A percentile compares a stretch with the other conserved stretches of the same genome.
Evolutionary conservation across 1,284 basidiomycete genomes (phyloP).

Genomic region (Cystobasidiaceae sp.): DNA sequence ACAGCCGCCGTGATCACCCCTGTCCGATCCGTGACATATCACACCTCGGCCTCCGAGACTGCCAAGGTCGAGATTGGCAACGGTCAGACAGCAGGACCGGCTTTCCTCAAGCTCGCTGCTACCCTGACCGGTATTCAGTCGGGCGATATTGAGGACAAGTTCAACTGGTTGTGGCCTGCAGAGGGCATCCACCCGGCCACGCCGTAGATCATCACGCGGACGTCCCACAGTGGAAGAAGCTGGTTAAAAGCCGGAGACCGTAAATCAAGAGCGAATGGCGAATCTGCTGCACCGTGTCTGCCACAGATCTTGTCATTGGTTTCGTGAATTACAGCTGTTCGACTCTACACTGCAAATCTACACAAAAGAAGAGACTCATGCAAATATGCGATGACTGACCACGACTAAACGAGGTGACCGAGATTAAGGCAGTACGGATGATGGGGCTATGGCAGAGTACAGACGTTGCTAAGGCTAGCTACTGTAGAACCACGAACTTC

Average conservation of each 20-base stretch:
- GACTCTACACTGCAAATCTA: too few relatives aligned
- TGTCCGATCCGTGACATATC: slow-evolving; percentile 46
- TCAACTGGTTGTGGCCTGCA: slow-evolving; percentile 45
- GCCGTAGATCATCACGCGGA: background rate
- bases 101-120: slow-evolving; percentile 35
- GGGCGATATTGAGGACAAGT: slow-evolving; percentile 42
- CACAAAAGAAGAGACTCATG: too few relatives aligned
- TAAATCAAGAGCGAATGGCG: too few relatives aligned
- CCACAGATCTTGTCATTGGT: too few relatives aligned
- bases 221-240: background rate
- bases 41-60: slow-evolving; percentile 40
- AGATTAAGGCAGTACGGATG: background rate
- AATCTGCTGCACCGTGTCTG: too few relatives aligned
- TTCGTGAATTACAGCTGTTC: too few relatives aligned
- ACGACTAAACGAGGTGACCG: too few relatives aligned
- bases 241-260: too few relatives aligned
- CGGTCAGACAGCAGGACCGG: slow-evolving; percentile 44
- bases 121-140: slow-evolving; percentile 40
- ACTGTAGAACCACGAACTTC: slow-evolving; percentile 29
- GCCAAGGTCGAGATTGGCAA: slow-evolving; percentile 45
- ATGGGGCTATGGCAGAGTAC: background rate
- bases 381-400: too few relatives aligned
- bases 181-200: slow-evolving; percentile 40
- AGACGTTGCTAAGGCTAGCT: background rate
- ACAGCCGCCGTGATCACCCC: slow-evolving; percentile 46